Base-by-base conservation (phyloP, 148 eudicot species). In the Rhododendron simsii region DNA sequence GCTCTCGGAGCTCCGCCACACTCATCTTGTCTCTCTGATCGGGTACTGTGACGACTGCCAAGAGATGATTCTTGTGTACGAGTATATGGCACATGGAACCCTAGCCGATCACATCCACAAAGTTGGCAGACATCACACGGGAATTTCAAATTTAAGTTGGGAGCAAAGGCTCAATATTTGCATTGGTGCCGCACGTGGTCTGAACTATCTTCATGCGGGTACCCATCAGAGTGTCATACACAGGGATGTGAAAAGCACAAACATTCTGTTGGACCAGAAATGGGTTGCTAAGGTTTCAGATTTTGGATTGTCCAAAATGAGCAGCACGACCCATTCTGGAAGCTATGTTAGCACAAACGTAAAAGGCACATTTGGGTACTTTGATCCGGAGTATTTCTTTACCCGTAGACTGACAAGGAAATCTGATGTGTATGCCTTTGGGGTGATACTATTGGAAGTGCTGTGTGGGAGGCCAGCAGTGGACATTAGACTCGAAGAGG, bases 1-100 rank as follows among this genome's bases (percentile, higher is more conserved):
- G 87, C 84, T 86, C 26, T 76, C 80, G 1, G 23, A 76, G 63
- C 80, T 86, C 57, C 80, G 53, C 2, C 87, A 86, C 28, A 35
- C 37, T 20, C 84, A 86, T 69, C 90, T 91, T 1, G 85, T 91
- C 44, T 84, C 88, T 81, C 81, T 91, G 20, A 86, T 91, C 21
- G 92, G 92, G 37, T 91, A 91, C 33, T 89, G 92, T 51, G 81
- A 82, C 20, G 91, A 87, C 37, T 37, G 44, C 7, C 48, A 69
- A 0, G 92, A 91, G 78, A 89, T 91, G 91, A 89, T 89, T 44
- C 86, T 89, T 33, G 90, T 91, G 21, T 91, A 91, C 1, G 92
- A 91, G 53, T 89, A 86, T 48, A 87, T 91, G 90, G 69, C 83
- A 9, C 35, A 87, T 35, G 91, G 91, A 4, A 89, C 91, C 6